Evolutionary conservation across 2,329 filamentous ascomycete species (phyloP).

Genomic region (Cyanodermella asteris): DNA sequence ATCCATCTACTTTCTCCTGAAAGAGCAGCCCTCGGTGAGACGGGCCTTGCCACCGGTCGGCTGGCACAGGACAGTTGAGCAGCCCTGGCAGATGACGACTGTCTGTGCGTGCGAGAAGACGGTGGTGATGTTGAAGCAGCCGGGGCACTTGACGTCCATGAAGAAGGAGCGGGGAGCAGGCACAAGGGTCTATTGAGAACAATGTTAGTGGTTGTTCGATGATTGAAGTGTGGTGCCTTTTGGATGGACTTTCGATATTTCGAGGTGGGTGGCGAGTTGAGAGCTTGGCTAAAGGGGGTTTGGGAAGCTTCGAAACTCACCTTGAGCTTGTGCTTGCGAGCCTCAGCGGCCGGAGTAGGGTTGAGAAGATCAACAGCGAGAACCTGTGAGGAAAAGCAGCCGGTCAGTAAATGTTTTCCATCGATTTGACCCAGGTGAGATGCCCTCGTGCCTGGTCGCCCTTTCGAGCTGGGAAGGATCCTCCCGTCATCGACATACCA

Average conservation of each 20-base stretch:
- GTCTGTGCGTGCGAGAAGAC: constrained; percentile 99
- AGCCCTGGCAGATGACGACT: constrained; percentile 98
- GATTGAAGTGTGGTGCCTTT: constrained; percentile 2
- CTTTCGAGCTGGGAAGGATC: too few species aligned
- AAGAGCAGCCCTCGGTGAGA: constrained; percentile 98
- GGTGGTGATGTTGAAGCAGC: constrained; percentile 99
- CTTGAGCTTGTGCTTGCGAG: constrained; percentile 99
- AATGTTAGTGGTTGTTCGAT: constrained; percentile 8
- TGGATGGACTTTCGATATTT: constrained; percentile 5
- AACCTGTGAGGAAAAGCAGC: too few species aligned
- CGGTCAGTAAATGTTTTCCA: too few species aligned
- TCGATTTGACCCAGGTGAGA: too few species aligned
- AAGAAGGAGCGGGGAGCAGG: constrained; percentile 97
- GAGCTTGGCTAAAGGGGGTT: constrained; percentile 3
- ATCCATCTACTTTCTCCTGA: constrained; percentile 99
- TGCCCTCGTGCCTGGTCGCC: too few species aligned
- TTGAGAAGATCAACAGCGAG: constrained; percentile 99
- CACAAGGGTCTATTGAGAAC: constrained; percentile 52
- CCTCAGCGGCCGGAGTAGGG: constrained; percentile 92
- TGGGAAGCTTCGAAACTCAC: constrained; percentile 36
- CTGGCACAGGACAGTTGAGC: constrained; percentile 98
- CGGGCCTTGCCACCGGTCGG: constrained; percentile 98
- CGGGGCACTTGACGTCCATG: constrained; percentile 99
- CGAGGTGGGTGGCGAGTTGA: constrained; percentile 2
- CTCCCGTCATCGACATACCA: too few species aligned